phyloP scores from a whole-genome alignment of 768 basidiomycete species.

The Mycena sanguinolenta region DNA sequence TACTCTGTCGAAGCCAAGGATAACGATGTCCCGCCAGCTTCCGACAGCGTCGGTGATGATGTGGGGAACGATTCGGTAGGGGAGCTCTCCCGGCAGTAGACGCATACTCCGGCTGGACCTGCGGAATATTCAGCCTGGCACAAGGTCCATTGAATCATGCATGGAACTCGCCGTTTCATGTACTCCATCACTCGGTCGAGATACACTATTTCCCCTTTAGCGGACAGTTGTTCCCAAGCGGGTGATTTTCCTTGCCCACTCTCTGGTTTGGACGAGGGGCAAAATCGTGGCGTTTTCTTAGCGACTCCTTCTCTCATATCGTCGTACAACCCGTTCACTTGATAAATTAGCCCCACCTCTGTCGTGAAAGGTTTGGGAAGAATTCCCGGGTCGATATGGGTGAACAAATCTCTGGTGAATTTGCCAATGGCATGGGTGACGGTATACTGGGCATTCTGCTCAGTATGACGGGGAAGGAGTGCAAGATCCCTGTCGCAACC shows the following conservation, averaged over 20 bases:
- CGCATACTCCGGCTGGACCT: slow-evolving; percentile 11
- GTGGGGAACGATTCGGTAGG: slow-evolving; percentile 15
- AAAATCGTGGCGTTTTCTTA: slow-evolving; percentile 17
- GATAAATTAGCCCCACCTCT: slow-evolving; percentile 16
- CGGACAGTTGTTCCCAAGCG: slow-evolving; percentile 21
- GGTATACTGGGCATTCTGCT: slow-evolving; percentile 5
- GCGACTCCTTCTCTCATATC: slow-evolving; percentile 14
- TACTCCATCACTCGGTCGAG: slow-evolving; percentile 16
- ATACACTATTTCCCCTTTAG: slow-evolving; percentile 24
- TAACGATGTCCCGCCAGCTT: slow-evolving; percentile 10
- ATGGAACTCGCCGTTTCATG: slow-evolving; percentile 16
- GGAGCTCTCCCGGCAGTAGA: slow-evolving; percentile 23
- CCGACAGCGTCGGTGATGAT: slow-evolving; percentile 18
- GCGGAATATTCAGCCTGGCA: background rate
- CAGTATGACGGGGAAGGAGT: slow-evolving; percentile 1
- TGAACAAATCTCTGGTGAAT: slow-evolving; percentile 12
- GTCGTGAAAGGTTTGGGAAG: slow-evolving; percentile 19
- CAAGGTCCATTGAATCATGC: background rate
- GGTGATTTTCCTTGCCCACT: slow-evolving; percentile 6
- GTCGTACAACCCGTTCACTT: slow-evolving; percentile 23
- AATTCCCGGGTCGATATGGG: slow-evolving; percentile 21
- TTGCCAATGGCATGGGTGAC: slow-evolving; percentile 5
- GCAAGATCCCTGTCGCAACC: background rate
- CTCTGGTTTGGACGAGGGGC: slow-evolving; percentile 4
- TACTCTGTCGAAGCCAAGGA: slow-evolving; percentile 6